Base-by-base conservation (phyloP, 1,284 basidiomycete species). In the Jaminaea rosea region DNA sequence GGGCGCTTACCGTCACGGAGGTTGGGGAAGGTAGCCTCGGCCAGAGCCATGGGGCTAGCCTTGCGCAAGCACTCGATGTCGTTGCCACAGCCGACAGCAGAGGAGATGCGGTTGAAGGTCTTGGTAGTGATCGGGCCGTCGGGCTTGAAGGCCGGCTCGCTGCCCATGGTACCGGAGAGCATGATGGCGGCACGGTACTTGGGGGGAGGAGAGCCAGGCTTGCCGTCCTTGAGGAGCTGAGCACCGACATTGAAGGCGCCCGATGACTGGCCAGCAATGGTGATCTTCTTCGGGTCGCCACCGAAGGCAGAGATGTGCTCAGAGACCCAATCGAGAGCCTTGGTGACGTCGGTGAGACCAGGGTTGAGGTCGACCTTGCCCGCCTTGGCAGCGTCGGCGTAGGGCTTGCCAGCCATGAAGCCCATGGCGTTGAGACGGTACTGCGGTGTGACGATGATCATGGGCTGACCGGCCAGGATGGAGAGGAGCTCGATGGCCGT, bases 401-500 rank as follows among this genome's bases (percentile, higher is more conserved):
- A n/a, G n/a, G n/a, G n/a, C n/a, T n/a, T n/a, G n/a, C 34, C 34
- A 10, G 34, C 34, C 6, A 36, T 15, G 47, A 52, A 68, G 23
- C 65, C 67, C 5, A 69, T 48, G 2, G 62, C 51, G 5, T 62
- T 62, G 13, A 69, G 58, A 26, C 82, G 78, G 58, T 83, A 82
- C 60, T 82, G 80, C 59, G 82, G 34, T 50, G 77, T 80, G 34
- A 83, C 81, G 1, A 52, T 37, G 3, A 52, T 28, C 15, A 36
- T 47, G 2, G 24, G 26, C 41, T 49, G 50, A 13, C 26, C 28
- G 34, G 7, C 11, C 23, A 17, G 29, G 15, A 23, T 17, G 23
- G 49, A 48, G 23, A 32, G 21, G 17, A 24, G 15, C 19, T 37
- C 39, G 23, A 49, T 9, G 23, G 32, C 23, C 17, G 17, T 29